Evolutionary conservation across 2,329 filamentous ascomycete species (phyloP).

Genomic region (Fusarium sp.): DNA sequence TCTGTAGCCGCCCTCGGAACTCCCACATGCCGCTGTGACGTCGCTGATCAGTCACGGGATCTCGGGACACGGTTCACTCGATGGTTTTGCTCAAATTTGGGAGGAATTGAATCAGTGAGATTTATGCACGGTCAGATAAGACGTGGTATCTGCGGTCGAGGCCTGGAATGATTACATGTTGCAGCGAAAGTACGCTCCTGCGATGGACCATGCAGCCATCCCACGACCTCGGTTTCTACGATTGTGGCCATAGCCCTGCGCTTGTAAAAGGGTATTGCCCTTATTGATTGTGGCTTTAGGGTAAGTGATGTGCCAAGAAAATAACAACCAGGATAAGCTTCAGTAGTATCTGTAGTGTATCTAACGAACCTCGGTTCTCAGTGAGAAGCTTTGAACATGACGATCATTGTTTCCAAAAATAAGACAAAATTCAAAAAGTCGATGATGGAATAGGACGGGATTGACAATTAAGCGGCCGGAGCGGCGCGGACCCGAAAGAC

Average conservation of each 20-base stretch:
- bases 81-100: conserved; percentile 21
- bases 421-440: conserved; percentile 14
- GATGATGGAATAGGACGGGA: conserved; percentile 11
- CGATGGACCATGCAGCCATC: conserved; percentile 13
- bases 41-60: conserved; percentile 43
- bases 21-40: conserved; percentile 39
- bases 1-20: conserved; percentile 40
- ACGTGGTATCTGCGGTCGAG: neutral
- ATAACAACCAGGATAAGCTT: neutral
- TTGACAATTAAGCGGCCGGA: conserved; percentile 27
- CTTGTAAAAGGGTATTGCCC: neutral
- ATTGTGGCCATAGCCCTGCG: conserved; percentile 18
- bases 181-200: neutral
- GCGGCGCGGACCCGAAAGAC: conserved; percentile 41
- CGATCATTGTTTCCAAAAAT: conserved; percentile 35
- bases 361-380: neutral
- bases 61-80: conserved; percentile 22
- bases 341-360: conserved; percentile 3
- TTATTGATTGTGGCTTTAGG: conserved; percentile 9
- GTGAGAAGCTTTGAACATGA: neutral
- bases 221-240: conserved; percentile 4
- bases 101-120: conserved; percentile 6
- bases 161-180: neutral
- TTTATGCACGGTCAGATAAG: conserved; percentile 23
- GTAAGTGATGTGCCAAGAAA: conserved; percentile 15